phyloP scores from a whole-genome alignment of 176 grass and related monocot genomes.

The Oryza meyeriana region DNA sequence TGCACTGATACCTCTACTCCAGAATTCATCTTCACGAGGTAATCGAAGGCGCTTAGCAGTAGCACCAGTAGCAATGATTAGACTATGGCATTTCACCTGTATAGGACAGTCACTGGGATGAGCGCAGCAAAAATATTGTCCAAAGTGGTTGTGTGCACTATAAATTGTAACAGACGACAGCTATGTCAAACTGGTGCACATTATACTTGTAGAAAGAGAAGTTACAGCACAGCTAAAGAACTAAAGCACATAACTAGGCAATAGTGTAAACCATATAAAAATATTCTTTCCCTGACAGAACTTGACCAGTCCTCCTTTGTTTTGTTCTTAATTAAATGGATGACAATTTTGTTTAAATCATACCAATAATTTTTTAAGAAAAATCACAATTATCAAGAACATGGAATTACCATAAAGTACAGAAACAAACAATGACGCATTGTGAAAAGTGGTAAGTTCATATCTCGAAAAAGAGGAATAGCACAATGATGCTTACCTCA shows the following conservation, averaged over 20 bases:
- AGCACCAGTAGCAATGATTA: conserved; percentile 96
- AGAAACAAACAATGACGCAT: background rate
- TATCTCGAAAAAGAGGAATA: conserved; percentile 8
- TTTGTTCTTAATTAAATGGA: background rate
- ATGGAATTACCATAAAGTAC: background rate
- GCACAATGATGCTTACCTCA: conserved; percentile 44
- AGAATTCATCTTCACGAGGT: conserved; percentile 96
- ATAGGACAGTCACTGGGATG: conserved; percentile 29
- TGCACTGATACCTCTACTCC: conserved; percentile 98
- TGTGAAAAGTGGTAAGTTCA: background rate
- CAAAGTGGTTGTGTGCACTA: background rate
- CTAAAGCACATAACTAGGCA: background rate
- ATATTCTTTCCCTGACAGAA: background rate
- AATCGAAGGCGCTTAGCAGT: conserved; percentile 72
- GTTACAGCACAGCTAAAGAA: background rate
- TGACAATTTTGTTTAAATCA: background rate
- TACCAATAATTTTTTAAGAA: background rate
- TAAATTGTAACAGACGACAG: background rate
- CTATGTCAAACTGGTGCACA: background rate
- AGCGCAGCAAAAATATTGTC: conserved; percentile 8
- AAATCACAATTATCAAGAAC: background rate
- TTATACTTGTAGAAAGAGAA: background rate
- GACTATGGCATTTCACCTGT: conserved; percentile 81
- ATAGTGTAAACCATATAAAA: background rate
- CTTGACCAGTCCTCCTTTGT: background rate